Evolutionary conservation across 352 stramenopile genomes (phyloP).

Genomic region (Pythium sukuiense): DNA sequence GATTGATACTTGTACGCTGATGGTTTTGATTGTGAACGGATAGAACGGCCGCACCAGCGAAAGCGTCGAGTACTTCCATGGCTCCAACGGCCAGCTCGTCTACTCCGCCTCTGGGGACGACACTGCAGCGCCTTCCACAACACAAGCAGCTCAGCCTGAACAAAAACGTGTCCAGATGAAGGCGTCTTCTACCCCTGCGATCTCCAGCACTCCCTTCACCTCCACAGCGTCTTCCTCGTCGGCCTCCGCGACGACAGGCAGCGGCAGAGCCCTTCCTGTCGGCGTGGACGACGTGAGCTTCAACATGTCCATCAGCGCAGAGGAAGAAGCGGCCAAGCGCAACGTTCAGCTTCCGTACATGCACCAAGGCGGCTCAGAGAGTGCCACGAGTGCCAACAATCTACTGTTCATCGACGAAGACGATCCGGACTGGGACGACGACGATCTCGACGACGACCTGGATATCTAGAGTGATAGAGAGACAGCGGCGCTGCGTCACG

Average conservation of each 20-base stretch:
- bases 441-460: constrained; percentile 49
- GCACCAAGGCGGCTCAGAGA: constrained; percentile 36
- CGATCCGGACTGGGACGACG: constrained; percentile 69
- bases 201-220: background rate
- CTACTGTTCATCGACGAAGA: constrained; percentile 83
- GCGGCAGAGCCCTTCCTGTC: constrained; percentile 40
- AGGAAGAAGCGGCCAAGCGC: constrained; percentile 58
- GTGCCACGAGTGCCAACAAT: constrained; percentile 17
- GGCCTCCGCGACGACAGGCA: constrained; percentile 5
- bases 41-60: constrained; percentile 69
- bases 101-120: constrained; percentile 25
- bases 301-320: constrained; percentile 60
- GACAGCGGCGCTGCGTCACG: constrained; percentile 7
- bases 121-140: background rate
- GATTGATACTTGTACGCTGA: background rate
- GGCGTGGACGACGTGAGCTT: constrained; percentile 65
- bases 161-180: background rate
- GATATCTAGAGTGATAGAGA: constrained; percentile 31
- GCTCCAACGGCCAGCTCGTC: constrained; percentile 24
- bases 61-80: constrained; percentile 65
- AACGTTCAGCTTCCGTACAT: constrained; percentile 74
- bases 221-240: background rate
- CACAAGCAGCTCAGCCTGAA: background rate
- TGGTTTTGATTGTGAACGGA: constrained; percentile 6
- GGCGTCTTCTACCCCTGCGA: background rate